Base-by-base conservation (phyloP, 805 yeast genomes). In the Saccharomycopsis olivae region DNA sequence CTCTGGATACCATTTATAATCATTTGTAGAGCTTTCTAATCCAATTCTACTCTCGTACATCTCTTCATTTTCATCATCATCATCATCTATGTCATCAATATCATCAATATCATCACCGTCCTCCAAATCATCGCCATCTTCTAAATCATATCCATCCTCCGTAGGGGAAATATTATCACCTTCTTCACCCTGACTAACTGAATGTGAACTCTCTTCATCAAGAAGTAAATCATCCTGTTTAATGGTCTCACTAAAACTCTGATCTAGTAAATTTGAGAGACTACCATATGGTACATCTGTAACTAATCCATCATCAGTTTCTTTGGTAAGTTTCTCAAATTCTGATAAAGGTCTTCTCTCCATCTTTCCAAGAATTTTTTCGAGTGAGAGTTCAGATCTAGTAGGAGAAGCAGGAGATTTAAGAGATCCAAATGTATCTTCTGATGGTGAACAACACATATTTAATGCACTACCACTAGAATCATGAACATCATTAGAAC, bases 31-130 rank as follows among this genome's bases (percentile, higher is more conserved):
- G 6, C 27, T 23, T 23, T 23, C 27, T 8, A 23, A 23, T 8
- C 11, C 27, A 23, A 23, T 8, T 23, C 11, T 11, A 23, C 11
- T 11, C 6, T 23, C 27, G 11, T 51, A 51, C 3, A 47, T 52
- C 29, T 36, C 49, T 33, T 46, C 56, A 11, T 44, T 50, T 17
- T 51, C 56, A 19, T 46, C 55, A 19, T 54, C 59, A 14, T 44
- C 60, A 20, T 48, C 55, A 11, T 50, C 58, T 9, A 41, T 57
- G 27, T 30, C 33, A 15, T 30, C 33, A 9, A 6, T 11, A 30
- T 15, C 33, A 15, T 6, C 33, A 6, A 15, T 11, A 15, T 14
- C 21, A 6, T 30, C 21, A 9, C 21, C 17, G 5, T 35, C 32
- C 16, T 15, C 21, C 9, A 24, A 19, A n/a, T 8, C 32, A n/a